A percentile compares a stretch with the other conserved stretches of the same genome.
Conservation (phyloP, 1,139 yeast genomes). For the Zygotorulaspora mrakii region DNA sequence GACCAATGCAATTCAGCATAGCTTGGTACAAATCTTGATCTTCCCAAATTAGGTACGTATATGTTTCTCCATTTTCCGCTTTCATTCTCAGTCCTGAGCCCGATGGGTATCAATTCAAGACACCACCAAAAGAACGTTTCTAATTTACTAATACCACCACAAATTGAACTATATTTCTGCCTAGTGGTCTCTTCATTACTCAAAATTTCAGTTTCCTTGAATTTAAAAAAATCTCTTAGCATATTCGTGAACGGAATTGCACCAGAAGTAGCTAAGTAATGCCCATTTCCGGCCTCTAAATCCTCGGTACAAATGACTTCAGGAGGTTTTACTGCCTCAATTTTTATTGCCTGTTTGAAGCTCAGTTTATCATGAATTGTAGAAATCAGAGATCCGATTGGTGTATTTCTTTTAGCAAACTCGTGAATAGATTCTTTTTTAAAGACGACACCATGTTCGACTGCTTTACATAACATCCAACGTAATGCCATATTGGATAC, state of each 20-base stretch:
- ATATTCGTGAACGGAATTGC: constrained; percentile 2
- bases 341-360: constrained; percentile 18
- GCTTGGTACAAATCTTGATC: constrained; percentile 46
- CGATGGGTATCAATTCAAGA: constrained; percentile 56
- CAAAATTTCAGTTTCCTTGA: constrained; percentile 6
- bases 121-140: constrained; percentile 50
- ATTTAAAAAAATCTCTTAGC: constrained; percentile 4
- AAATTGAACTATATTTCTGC: constrained; percentile 13
- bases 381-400: constrained; percentile 43
- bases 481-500: constrained; percentile 48
- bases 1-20: constrained; percentile 59
- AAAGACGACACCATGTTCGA: constrained; percentile 48
- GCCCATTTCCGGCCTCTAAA: neutral
- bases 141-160: constrained; percentile 17
- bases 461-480: constrained; percentile 57
- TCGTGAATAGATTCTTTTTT: constrained; percentile 41
- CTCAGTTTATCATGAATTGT: constrained; percentile 48
- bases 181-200: constrained; percentile 17
- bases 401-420: constrained; percentile 41
- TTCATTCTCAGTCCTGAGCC: constrained; percentile 45
- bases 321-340: constrained; percentile 1
- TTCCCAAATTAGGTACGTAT: constrained; percentile 53
- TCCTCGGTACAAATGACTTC: neutral
- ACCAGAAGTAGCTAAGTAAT: neutral
- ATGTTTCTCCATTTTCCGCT: constrained; percentile 48